phyloP scores from a whole-genome alignment of 2,329 filamentous ascomycete genomes.

The Aspergillus sp. region DNA sequence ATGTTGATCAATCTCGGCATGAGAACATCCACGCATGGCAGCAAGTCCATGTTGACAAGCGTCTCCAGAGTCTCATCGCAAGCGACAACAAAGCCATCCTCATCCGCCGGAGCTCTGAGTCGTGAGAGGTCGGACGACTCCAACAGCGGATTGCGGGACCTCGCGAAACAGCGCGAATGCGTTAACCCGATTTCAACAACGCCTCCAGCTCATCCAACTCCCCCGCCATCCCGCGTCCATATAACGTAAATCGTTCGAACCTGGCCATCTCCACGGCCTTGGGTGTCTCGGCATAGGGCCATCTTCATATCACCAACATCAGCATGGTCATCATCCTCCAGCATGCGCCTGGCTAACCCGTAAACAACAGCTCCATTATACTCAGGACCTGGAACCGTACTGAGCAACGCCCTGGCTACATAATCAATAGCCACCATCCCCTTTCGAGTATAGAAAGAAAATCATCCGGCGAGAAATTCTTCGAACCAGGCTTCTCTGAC shows the following conservation, averaged over 20 bases:
- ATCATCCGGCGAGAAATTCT: not conserved
- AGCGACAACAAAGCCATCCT: constrained; percentile 26
- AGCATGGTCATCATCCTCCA: not conserved
- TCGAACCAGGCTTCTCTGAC: not conserved
- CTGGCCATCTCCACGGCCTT: not conserved
- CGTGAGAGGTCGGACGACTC: constrained; percentile 36
- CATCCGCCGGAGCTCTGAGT: constrained; percentile 37
- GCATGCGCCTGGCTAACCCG: not conserved
- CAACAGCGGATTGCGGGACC: constrained; percentile 45
- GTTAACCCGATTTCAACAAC: constrained; percentile 5
- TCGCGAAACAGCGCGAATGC: constrained; percentile 42
- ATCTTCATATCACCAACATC: not conserved
- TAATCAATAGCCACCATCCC: constrained; percentile 5
- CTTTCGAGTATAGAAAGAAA: constrained; percentile 3
- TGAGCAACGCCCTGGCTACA: constrained; percentile 1
- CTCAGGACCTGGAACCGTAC: not conserved
- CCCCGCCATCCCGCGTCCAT: constrained; percentile 5
- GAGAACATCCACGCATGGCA: constrained; percentile 44
- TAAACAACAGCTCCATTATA: constrained; percentile 4
- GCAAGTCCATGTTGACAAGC: constrained; percentile 40
- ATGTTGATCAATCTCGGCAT: constrained; percentile 53
- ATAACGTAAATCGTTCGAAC: constrained; percentile 3
- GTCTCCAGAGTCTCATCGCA: constrained; percentile 35
- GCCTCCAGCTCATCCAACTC: constrained; percentile 12
- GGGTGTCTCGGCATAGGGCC: constrained; percentile 4